Conservation (phyloP, 805 yeast species). For the Ogataea thermomethanolica region DNA sequence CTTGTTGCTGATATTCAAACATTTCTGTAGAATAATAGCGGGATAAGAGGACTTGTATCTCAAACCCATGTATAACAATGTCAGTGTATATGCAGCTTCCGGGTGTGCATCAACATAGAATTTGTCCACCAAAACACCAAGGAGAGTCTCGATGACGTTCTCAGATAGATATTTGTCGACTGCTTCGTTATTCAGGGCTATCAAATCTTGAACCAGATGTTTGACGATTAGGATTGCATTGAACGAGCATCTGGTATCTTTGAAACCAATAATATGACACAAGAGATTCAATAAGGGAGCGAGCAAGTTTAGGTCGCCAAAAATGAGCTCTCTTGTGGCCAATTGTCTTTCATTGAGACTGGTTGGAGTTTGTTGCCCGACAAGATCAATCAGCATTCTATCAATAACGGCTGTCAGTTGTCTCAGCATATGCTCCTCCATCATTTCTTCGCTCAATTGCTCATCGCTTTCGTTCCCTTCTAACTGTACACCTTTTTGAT, state of each 20-base stretch:
- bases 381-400: constrained; percentile 78
- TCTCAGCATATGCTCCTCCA: constrained; percentile 92
- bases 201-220: constrained; percentile 64
- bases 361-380: constrained; percentile 64
- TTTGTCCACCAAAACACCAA: constrained; percentile 65
- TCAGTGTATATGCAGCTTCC: constrained; percentile 87
- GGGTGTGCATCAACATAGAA: constrained; percentile 82
- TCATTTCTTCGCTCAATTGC: constrained; percentile 92
- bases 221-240: constrained; percentile 81
- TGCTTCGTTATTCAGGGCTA: constrained; percentile 60
- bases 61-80: constrained; percentile 72
- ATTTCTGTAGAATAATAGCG: constrained; percentile 51
- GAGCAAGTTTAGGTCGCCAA: constrained; percentile 59
- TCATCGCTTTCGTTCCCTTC: constrained; percentile 64
- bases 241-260: constrained; percentile 89
- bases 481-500: constrained; percentile 51
- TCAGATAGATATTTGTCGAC: constrained; percentile 70
- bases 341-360: constrained; percentile 55
- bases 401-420: constrained; percentile 92
- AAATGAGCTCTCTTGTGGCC: constrained; percentile 62
- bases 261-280: constrained; percentile 73
- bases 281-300: constrained; percentile 76
- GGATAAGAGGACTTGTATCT: constrained; percentile 69
- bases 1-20: constrained; percentile 50
- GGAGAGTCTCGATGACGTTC: constrained; percentile 64